A percentile compares a stretch with the other conserved stretches of the same genome.
phyloP scores from a whole-genome alignment of 495 filamentous ascomycete species.

The Penicillium diatomitis region DNA sequence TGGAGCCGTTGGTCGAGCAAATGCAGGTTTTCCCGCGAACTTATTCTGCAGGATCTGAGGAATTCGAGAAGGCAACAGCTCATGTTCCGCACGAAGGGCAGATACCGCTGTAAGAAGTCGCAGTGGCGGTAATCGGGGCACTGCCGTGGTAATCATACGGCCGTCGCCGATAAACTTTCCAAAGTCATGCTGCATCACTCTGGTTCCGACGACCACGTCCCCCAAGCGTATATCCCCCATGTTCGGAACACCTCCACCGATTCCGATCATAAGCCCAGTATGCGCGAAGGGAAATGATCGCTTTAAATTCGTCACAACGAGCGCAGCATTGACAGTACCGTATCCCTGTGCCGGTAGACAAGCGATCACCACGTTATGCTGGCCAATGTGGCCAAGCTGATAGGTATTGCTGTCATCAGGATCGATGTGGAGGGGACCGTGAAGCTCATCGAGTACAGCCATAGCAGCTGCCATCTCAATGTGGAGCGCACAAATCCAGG shows the following conservation, averaged over 20 bases:
- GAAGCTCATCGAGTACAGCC: constrained; percentile 22
- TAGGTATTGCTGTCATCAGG: constrained; percentile 23
- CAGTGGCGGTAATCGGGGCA: constrained; percentile 2
- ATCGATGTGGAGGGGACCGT: constrained; percentile 7
- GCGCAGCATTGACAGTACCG: constrained; percentile 15
- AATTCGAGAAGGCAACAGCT: constrained; percentile 7
- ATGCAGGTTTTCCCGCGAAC: constrained; percentile 2
- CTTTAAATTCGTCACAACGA: constrained; percentile 10
- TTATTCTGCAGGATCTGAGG: constrained; percentile 14
- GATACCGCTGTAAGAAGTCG: constrained; percentile 10
- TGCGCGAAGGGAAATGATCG: constrained; percentile 18
- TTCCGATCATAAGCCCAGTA: constrained; percentile 25
- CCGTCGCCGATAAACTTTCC: constrained; percentile 21
- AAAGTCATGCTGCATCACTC: constrained; percentile 36
- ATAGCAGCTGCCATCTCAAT: constrained; percentile 27
- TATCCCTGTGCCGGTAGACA: constrained; percentile 26
- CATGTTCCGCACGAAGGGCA: constrained; percentile 17
- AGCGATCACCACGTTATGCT: constrained; percentile 38
- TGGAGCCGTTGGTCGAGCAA: constrained; percentile 4
- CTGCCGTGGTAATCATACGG: constrained; percentile 9
- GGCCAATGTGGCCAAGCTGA: constrained; percentile 20
- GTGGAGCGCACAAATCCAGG: constrained; percentile 27
- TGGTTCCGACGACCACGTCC: constrained; percentile 23
- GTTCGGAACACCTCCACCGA: constrained; percentile 21
- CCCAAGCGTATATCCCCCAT: constrained; percentile 22